Evolutionary conservation across 306 rosid genomes (phyloP), one percentile per base, ranked within the genome.

Genomic region (Acacia confusa): DNA sequence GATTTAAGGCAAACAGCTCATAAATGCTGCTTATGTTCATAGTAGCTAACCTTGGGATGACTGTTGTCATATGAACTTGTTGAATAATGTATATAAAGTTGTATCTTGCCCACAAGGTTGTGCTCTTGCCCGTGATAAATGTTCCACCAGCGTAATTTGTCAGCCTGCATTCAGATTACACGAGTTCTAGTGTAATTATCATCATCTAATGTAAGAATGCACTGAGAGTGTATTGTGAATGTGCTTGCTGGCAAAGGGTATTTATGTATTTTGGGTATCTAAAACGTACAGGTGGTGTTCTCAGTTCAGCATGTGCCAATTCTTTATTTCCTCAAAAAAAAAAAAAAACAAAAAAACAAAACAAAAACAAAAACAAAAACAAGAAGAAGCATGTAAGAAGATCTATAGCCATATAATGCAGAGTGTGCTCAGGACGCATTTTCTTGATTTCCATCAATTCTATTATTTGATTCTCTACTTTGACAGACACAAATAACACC

Each of bases 91-190:
- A 91, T 83, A 82, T 86, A 80, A 14, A 96, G 94, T 86, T 96
- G 99, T 86, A 93, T 79, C 85, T 93, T 92, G 45, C 98, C 99
- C 38, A 92, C 94, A 76, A 88, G 91, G 77, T 91, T 97, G 78
- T 96, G 99, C 64, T 84, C 96, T 12, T 94, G 94, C 82, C 94
- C 98, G 0, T 78, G 90, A 75, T 91, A 93, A 71, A 96, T 75
- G 52, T 94, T 88, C 92, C 97, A 96, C 99, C 99, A 96, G 58
- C 99, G 97, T 86, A 93, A 80, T 87, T 94, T 96, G 86, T 96
- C 98, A 60, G 95, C 88, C 99, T 96, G 91, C 88, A 77, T 85
- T 80, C 82, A 84, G 79, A 77, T 74, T 48, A 50, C 50, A 78
- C 85, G 69, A 92, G 72, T 72, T 78, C 22, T 41, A 77, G 43